Percentiles rank a stretch among this genome's conserved stretches.
Conservation (phyloP, 192 early-diverging fungal species). For the Piromyces sp. region DNA sequence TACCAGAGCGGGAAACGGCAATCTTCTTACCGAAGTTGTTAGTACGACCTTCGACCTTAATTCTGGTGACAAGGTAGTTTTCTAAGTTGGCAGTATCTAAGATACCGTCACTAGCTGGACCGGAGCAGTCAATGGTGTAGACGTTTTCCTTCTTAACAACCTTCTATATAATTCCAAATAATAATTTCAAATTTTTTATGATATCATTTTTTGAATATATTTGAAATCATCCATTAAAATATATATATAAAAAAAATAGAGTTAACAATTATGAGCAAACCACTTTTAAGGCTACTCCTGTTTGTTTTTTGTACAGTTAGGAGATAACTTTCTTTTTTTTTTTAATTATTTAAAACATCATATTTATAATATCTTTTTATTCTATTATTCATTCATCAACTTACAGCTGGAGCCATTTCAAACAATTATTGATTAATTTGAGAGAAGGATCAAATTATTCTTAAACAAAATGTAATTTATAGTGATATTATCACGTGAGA, state of each 20-base stretch:
- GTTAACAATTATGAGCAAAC: neutral
- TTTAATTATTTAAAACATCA: too few relatives aligned
- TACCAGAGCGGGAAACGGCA: constrained; percentile 54
- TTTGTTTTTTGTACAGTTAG: neutral
- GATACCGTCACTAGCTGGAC: constrained; percentile 85
- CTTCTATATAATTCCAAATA: neutral
- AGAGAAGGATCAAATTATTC: neutral
- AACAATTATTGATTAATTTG: neutral
- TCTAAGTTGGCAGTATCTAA: constrained; percentile 93
- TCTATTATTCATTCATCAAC: too few relatives aligned
- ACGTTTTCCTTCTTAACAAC: neutral
- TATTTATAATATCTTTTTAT: too few relatives aligned
- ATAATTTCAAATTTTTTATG: neutral
- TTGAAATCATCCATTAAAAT: neutral
- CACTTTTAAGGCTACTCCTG: neutral
- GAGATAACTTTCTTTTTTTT: neutral
- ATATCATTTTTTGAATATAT: neutral
- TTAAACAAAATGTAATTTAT: neutral
- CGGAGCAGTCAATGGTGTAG: constrained; percentile 78
- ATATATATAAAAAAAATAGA: neutral
- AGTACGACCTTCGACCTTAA: constrained; percentile 94
- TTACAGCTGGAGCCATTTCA: neutral
- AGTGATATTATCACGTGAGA: neutral
- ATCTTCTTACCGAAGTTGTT: constrained; percentile 81
- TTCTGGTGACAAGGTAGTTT: constrained; percentile 94